Evolutionary conservation across 352 stramenopile genomes (phyloP).

Genomic region (Phytophthora sojae): DNA sequence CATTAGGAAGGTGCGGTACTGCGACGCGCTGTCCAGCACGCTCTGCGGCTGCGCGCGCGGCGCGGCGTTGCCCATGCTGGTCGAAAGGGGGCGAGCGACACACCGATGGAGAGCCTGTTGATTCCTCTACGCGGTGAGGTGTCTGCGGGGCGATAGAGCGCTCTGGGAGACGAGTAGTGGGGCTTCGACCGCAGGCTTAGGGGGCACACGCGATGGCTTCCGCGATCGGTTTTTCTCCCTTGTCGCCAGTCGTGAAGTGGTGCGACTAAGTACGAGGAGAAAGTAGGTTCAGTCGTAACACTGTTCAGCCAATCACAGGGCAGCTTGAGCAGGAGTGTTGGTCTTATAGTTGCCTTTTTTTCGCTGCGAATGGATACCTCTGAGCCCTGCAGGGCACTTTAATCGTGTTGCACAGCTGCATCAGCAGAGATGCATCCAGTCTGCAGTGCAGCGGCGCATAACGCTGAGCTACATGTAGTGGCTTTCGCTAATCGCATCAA

Average conservation of each 20-base stretch:
- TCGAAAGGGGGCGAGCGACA: neutral
- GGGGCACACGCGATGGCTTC: neutral
- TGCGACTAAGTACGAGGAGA: slow-evolving; percentile 1
- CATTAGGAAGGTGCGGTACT: slow-evolving; percentile 90
- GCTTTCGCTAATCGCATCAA: no score
- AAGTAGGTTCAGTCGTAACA: neutral
- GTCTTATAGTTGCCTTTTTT: neutral
- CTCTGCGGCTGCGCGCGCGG: slow-evolving; percentile 80
- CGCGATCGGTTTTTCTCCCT: slow-evolving; percentile 28
- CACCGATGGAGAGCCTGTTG: slow-evolving; percentile 5
- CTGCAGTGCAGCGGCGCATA: no score
- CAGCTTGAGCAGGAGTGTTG: neutral
- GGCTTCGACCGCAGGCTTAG: neutral
- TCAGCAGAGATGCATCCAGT: no score
- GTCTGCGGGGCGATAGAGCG: neutral
- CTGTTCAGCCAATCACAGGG: neutral
- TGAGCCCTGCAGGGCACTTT: no score
- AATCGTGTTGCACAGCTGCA: no score
- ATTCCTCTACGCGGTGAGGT: slow-evolving; percentile 8
- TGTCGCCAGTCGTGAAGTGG: slow-evolving; percentile 35
- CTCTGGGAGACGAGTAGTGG: slow-evolving; percentile 5
- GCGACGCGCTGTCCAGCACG: slow-evolving; percentile 83
- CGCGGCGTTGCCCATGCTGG: slow-evolving; percentile 83
- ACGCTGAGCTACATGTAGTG: no score
- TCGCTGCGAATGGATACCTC: no score